Conservation (phyloP, 2,329 filamentous ascomycete species). For the Sporothrix pallida region DNA sequence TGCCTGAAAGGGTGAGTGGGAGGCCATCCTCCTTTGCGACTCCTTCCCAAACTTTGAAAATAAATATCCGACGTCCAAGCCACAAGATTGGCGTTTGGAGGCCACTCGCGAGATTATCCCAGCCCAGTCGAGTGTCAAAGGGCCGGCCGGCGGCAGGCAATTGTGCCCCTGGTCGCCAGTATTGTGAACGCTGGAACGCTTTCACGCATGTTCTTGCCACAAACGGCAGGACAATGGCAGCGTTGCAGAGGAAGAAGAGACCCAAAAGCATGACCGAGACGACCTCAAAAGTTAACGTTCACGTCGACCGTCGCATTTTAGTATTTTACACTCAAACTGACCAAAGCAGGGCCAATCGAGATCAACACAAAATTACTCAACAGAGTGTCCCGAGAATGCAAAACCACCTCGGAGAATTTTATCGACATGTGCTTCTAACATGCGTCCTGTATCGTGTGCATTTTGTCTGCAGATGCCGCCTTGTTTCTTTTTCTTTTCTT, state of each 20-base stretch:
- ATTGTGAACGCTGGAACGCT: not conserved
- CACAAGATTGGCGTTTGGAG: not conserved
- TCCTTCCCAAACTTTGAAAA: not conserved
- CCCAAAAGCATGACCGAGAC: not conserved
- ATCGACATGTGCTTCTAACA: not conserved
- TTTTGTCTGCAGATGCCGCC: not conserved
- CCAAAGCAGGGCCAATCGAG: not conserved
- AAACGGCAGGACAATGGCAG: not conserved
- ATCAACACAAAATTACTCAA: not conserved
- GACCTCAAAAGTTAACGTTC: not conserved
- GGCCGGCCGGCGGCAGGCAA: slow-evolving; percentile 4
- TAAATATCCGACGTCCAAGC: not conserved
- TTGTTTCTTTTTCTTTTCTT: not conserved
- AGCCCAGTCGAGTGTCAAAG: not conserved
- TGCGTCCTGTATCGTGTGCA: not conserved
- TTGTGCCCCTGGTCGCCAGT: not conserved
- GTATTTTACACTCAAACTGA: too few species aligned
- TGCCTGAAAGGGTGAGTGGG: not conserved
- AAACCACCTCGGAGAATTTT: not conserved
- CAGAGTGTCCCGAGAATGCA: not conserved
- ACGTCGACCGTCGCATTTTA: not conserved
- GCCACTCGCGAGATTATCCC: not conserved
- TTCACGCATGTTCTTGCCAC: not conserved
- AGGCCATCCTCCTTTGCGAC: too few species aligned
- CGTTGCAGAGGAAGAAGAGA: not conserved